Evolutionary conservation across 306 rosid genomes (phyloP).

Genomic region (Prunus mongolica): DNA sequence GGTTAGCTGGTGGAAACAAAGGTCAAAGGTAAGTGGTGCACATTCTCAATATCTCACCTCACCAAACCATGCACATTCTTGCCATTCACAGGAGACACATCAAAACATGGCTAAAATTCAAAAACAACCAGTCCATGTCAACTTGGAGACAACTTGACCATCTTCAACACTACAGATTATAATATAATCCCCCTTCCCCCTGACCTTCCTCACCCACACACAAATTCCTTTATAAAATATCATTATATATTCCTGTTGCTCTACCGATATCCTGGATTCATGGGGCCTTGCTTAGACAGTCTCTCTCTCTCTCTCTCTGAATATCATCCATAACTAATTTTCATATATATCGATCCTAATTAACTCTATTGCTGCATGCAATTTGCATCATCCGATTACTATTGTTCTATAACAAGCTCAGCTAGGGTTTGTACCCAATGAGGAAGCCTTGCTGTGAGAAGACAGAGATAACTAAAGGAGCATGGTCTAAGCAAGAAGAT

Average conservation of each 20-base stretch:
- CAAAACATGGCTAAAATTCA: too few species aligned
- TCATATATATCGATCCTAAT: not conserved
- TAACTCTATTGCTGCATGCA: not conserved
- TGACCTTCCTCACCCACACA: too few species aligned
- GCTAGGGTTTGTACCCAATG: constrained; percentile 14
- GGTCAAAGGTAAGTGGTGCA: constrained; percentile 6
- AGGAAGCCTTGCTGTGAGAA: constrained; percentile 33
- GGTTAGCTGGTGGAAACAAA: not conserved
- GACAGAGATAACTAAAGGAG: constrained; percentile 31
- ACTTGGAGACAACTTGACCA: not conserved
- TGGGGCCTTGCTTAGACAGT: not conserved
- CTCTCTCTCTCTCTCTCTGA: not conserved
- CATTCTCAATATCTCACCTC: not conserved
- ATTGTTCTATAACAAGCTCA: not conserved
- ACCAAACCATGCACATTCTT: constrained; percentile 4
- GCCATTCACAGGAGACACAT: not conserved
- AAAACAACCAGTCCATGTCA: constrained; percentile 9
- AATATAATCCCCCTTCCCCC: too few species aligned
- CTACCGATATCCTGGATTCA: not conserved
- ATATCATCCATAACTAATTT: not conserved
- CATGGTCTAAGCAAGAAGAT: constrained; percentile 49
- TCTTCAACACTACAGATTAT: too few species aligned
- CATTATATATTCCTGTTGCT: not conserved
- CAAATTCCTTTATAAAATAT: not conserved
- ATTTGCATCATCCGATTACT: not conserved